These are phyloP conservation scores for Rhizoclosmatium sp. DNA, from an alignment of 192 early-diverging fungal species.

Conservation along the genomic window DNA sequence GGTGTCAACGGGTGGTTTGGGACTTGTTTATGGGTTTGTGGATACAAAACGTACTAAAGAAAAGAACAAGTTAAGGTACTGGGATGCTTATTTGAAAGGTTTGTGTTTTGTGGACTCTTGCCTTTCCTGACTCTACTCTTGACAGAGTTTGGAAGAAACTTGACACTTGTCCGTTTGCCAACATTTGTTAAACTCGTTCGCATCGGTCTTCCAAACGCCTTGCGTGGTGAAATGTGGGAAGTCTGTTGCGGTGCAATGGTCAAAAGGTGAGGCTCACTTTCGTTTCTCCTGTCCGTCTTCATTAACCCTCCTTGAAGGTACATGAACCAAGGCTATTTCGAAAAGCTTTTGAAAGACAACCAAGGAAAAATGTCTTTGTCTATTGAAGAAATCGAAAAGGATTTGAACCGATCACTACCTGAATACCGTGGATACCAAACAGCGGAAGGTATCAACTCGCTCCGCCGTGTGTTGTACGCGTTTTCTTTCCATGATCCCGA, in stretches of 20 bases:
- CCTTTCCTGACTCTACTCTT: slow-evolving; percentile 18
- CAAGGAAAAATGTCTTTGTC: slow-evolving; percentile 77
- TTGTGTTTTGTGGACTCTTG: slow-evolving; percentile 11
- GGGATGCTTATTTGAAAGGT: slow-evolving; percentile 80
- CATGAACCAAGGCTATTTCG: slow-evolving; percentile 86
- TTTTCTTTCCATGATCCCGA: slow-evolving; percentile 73
- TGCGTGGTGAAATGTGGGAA: slow-evolving; percentile 96
- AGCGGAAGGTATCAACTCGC: slow-evolving; percentile 87
- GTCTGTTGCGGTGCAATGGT: slow-evolving; percentile 87
- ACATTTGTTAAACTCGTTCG: slow-evolving; percentile 91
- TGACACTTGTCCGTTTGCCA: slow-evolving; percentile 80
- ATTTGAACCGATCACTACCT: slow-evolving; percentile 86
- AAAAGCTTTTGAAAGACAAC: slow-evolving; percentile 73
- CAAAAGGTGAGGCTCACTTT: slow-evolving; percentile 57
- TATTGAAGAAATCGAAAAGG: slow-evolving; percentile 96
- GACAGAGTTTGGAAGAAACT: slow-evolving; percentile 81
- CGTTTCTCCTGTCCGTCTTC: background rate
- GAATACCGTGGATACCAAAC: slow-evolving; percentile 94
- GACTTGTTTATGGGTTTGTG: slow-evolving; percentile 76
- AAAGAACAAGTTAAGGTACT: slow-evolving; percentile 75
- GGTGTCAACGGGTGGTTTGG: slow-evolving; percentile 65
- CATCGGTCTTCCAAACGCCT: slow-evolving; percentile 84
- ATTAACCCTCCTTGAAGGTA: slow-evolving; percentile 46
- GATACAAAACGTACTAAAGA: slow-evolving; percentile 75
- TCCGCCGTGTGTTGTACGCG: slow-evolving; percentile 89